These are phyloP conservation scores for Xylariales sp. DNA, from an alignment of 2,329 filamentous ascomycete species.

Conservation along the genomic window DNA sequence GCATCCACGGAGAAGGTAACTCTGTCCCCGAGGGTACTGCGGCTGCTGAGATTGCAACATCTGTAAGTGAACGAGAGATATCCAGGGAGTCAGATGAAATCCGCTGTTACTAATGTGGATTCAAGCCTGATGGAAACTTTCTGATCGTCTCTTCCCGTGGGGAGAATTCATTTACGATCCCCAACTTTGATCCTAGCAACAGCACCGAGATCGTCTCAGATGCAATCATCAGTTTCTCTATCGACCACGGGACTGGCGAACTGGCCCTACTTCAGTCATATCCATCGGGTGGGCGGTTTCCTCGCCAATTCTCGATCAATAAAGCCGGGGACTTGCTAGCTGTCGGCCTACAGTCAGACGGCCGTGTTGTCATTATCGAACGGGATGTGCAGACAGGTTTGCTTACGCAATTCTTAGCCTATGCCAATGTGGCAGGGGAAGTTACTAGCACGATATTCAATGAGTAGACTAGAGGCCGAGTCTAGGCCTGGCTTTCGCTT, in stretches of 20 bases:
- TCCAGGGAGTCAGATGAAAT: conserved; percentile 25
- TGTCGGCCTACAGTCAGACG: conserved; percentile 59
- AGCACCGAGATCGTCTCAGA: conserved; percentile 50
- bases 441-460: conserved; percentile 45
- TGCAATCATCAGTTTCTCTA: conserved; percentile 58
- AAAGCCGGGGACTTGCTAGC: conserved; percentile 59
- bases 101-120: neutral
- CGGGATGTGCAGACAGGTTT: conserved; percentile 56
- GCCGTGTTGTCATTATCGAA: conserved; percentile 55
- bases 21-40: conserved; percentile 36
- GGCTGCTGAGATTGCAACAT: conserved; percentile 53
- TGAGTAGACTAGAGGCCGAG: conserved; percentile 23
- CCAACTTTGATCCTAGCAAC: conserved; percentile 40
- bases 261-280: conserved; percentile 52
- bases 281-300: conserved; percentile 60
- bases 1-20: conserved; percentile 41
- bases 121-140: conserved; percentile 55
- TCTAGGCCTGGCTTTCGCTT: no score
- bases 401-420: conserved; percentile 43
- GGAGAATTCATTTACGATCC: conserved; percentile 48
- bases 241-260: conserved; percentile 48
- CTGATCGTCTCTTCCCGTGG: conserved; percentile 65
- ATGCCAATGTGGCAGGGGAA: conserved; percentile 37
- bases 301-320: conserved; percentile 66
- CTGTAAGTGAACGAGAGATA: conserved; percentile 48